phyloP scores from a whole-genome alignment of 192 early-diverging fungal species.

The Phycomyces blakesleeanus region DNA sequence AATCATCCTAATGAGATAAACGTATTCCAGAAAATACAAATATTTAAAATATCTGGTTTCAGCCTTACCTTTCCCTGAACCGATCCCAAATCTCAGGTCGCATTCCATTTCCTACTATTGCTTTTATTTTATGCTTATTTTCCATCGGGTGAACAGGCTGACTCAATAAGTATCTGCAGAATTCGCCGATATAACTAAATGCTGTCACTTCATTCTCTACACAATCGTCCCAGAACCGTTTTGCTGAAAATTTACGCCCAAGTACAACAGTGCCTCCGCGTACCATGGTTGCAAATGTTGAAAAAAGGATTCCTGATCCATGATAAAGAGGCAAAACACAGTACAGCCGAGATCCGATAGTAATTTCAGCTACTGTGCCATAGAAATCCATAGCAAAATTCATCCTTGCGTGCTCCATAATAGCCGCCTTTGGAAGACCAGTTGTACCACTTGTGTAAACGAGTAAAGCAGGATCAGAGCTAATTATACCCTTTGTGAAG shows the following conservation, averaged over 20 bases:
- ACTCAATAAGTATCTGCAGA: conserved; percentile 58
- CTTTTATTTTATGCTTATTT: conserved; percentile 45
- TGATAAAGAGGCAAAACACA: conserved; percentile 57
- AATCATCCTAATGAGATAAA: neutral
- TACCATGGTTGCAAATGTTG: conserved; percentile 11
- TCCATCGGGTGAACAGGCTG: conserved; percentile 46
- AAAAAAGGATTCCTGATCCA: conserved; percentile 33
- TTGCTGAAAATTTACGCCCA: conserved; percentile 48
- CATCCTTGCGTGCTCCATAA: conserved; percentile 37
- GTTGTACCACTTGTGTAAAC: conserved; percentile 57
- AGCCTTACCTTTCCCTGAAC: conserved; percentile 40
- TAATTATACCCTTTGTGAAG: conserved; percentile 15
- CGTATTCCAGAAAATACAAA: too few relatives aligned
- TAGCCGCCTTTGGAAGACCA: conserved; percentile 55
- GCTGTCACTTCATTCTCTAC: conserved; percentile 33
- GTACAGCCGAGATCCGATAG: conserved; percentile 44
- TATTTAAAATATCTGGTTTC: neutral
- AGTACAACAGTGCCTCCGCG: conserved; percentile 45
- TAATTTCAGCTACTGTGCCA: conserved; percentile 13
- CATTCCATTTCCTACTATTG: conserved; percentile 66
- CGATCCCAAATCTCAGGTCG: conserved; percentile 60
- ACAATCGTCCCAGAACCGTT: conserved; percentile 47
- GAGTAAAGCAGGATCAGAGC: conserved; percentile 33
- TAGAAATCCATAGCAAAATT: conserved; percentile 14
- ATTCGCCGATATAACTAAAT: conserved; percentile 61